Conservation (phyloP, 78 protist species). For the Dictyostelium capitatum region DNA sequence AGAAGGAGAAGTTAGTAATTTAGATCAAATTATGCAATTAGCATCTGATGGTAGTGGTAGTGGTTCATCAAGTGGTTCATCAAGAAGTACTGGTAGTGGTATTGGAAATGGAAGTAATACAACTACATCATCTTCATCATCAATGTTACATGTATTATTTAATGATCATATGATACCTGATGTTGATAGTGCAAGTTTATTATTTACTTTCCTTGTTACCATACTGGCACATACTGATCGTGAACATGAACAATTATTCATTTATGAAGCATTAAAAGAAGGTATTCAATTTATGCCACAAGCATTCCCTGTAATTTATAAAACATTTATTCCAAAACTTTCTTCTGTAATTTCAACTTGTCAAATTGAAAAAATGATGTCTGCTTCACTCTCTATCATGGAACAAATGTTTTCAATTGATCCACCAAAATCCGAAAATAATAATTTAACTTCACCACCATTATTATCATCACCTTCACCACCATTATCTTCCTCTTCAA, state of each 20-base stretch:
- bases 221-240: conserved; percentile 66
- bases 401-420: conserved; percentile 68
- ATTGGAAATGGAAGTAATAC: not conserved
- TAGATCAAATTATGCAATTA: conserved; percentile 42
- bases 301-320: conserved; percentile 76
- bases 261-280: conserved; percentile 66
- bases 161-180: conserved; percentile 75
- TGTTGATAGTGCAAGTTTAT: conserved; percentile 22
- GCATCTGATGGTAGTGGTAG: conserved; percentile 9
- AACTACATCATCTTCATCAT: not conserved
- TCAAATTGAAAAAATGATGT: conserved; percentile 77
- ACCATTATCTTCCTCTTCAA: not conserved
- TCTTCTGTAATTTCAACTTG: conserved; percentile 44
- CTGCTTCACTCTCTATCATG: conserved; percentile 53
- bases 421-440: not conserved
- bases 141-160: conserved; percentile 27
- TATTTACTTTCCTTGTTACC: conserved; percentile 58
- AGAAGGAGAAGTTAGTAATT: conserved; percentile 43
- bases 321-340: conserved; percentile 58
- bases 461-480: not conserved
- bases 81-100: not conserved
- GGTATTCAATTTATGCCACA: conserved; percentile 79
- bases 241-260: conserved; percentile 78
- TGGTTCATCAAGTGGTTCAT: not conserved
- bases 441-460: not conserved